These are phyloP conservation scores for Scheffersomyces ergatensis DNA, from an alignment of 805 yeast genomes.

Conservation along the genomic window DNA sequence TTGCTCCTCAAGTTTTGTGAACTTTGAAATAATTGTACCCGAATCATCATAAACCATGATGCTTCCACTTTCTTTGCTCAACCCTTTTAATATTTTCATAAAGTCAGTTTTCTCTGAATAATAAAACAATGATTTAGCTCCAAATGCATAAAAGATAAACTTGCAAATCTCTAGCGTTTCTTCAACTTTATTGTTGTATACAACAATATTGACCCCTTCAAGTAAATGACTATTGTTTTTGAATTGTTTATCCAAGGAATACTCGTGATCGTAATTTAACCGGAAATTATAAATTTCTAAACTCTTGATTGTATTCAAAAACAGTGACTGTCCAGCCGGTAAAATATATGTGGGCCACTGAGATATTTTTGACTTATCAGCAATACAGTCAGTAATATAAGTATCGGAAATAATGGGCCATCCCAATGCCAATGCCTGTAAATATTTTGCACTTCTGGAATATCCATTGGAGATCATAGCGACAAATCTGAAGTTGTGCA, in stretches of 20 bases:
- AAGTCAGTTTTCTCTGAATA: conserved; percentile 4
- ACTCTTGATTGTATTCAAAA: conserved; percentile 45
- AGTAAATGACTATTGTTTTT: conserved; percentile 37
- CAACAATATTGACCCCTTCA: conserved; percentile 27
- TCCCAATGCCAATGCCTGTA: conserved; percentile 74
- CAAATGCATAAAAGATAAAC: conserved; percentile 46
- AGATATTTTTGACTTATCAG: conserved; percentile 18
- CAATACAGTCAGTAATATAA: conserved; percentile 53
- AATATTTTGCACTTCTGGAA: conserved; percentile 68
- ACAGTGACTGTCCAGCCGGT: conserved; percentile 68
- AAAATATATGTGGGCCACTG: conserved; percentile 56
- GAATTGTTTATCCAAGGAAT: conserved; percentile 38
- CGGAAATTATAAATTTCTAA: conserved; percentile 46
- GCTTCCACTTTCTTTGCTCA: conserved; percentile 1
- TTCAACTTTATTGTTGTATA: conserved; percentile 28
- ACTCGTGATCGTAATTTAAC: conserved; percentile 28
- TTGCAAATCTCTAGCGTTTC: conserved; percentile 33
- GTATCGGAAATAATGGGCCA: conserved; percentile 77
- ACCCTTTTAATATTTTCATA: conserved; percentile 1
- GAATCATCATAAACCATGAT: conserved; percentile 27
- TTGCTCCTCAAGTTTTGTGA: neutral
- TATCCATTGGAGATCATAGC: conserved; percentile 62
- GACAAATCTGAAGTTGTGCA: conserved; percentile 45
- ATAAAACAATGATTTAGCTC: conserved; percentile 28
- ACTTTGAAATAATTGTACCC: neutral